Conservation (phyloP, 805 yeast genomes). For the Kazachstania africana region DNA sequence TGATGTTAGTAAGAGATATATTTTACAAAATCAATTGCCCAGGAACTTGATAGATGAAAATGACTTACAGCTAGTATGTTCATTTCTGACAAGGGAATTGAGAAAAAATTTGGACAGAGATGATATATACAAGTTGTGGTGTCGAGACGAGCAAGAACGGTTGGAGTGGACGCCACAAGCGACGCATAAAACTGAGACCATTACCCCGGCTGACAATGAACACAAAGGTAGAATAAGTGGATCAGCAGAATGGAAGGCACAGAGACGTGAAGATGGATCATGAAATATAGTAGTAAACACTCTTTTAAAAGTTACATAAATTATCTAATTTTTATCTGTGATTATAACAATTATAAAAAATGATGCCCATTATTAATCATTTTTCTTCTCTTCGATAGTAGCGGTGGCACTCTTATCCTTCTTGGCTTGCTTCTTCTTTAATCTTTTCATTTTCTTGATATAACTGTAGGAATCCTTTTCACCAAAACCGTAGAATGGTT, state of each 20-base stretch:
- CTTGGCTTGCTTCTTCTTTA: conserved; percentile 19
- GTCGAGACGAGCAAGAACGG: conserved; percentile 25
- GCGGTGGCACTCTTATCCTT: too few species aligned
- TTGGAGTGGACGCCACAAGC: conserved; percentile 16
- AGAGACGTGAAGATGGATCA: conserved; percentile 73
- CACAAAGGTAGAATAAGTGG: conserved; percentile 61
- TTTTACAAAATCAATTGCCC: conserved; percentile 35
- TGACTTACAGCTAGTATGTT: conserved; percentile 28
- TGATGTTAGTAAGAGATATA: conserved; percentile 65
- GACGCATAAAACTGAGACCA: too few species aligned
- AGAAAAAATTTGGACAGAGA: conserved; percentile 23
- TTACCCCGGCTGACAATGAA: too few species aligned
- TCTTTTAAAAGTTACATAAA: neutral
- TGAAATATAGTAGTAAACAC: too few species aligned
- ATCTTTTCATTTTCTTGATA: conserved; percentile 23
- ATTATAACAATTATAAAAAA: too few species aligned
- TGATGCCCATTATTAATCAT: neutral
- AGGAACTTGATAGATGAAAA: conserved; percentile 35
- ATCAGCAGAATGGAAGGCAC: conserved; percentile 57
- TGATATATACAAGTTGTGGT: conserved; percentile 27
- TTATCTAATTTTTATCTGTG: conserved; percentile 1
- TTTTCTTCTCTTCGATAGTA: conserved; percentile 1
- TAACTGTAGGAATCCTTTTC: conserved; percentile 28
- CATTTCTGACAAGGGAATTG: conserved; percentile 27
- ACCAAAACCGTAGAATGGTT: conserved; percentile 81